phyloP scores from a whole-genome alignment of 768 basidiomycete species.

The Termitomyces sp. region DNA sequence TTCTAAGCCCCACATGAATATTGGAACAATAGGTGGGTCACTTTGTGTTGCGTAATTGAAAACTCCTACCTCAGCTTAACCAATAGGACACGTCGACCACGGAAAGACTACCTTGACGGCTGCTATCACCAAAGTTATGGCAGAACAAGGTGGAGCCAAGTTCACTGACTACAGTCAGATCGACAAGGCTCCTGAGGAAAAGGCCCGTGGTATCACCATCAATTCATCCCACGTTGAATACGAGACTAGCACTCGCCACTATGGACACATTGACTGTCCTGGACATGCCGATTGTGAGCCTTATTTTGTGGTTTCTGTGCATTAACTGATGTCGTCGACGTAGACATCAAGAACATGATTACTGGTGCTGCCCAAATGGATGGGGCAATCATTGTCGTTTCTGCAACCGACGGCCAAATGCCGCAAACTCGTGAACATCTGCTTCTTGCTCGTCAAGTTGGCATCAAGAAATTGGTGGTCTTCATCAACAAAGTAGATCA shows the following conservation, averaged over 20 bases:
- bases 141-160: conserved; percentile 68
- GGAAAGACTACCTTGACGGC: conserved; percentile 98
- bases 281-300: conserved; percentile 90
- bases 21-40: conserved; percentile 68
- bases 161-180: conserved; percentile 98
- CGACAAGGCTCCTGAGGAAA: conserved; percentile 99
- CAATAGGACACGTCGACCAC: conserved; percentile 88
- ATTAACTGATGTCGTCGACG: conserved; percentile 13
- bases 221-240: conserved; percentile 99
- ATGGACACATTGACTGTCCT: conserved; percentile 98
- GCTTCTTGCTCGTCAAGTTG: conserved; percentile 95
- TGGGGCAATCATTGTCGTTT: conserved; percentile 93
- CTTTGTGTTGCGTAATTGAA: neutral
- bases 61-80: neutral
- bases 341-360: conserved; percentile 98
- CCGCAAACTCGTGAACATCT: conserved; percentile 98
- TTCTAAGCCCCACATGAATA: conserved; percentile 89
- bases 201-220: conserved; percentile 99
- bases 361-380: conserved; percentile 99
- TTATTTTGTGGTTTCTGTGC: neutral
- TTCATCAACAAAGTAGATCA: conserved; percentile 99
- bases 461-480: conserved; percentile 94
- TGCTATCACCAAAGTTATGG: conserved; percentile 91
- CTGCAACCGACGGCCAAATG: conserved; percentile 99
- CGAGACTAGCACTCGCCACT: conserved; percentile 85